Percentiles rank a stretch among this genome's conserved stretches.
These are phyloP conservation scores for Marchantia paleacea DNA, from an alignment of 225 moss, liverwort and hornwort species.

Conservation along the genomic window DNA sequence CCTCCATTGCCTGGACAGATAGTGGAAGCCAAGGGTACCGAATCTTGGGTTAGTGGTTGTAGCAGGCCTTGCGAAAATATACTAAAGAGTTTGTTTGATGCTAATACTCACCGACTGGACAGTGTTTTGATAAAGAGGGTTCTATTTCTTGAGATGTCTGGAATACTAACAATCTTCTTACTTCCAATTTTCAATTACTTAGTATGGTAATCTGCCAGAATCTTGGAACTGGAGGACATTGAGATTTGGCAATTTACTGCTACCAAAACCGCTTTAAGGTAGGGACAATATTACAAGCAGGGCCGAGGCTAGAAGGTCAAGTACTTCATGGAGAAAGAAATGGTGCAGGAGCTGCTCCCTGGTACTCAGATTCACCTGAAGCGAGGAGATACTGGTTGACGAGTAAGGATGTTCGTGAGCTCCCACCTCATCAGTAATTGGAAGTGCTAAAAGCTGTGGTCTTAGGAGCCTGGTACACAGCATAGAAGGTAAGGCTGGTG, in stretches of 20 bases:
- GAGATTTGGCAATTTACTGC: not conserved
- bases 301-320: not conserved
- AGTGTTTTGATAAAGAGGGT: not conserved
- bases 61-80: not conserved
- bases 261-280: not conserved
- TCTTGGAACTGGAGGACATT: not conserved
- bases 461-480: conserved; percentile 6
- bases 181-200: not conserved
- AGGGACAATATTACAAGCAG: not conserved
- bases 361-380: conserved; percentile 14
- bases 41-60: not conserved
- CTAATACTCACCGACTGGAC: not conserved
- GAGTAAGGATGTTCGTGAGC: conserved; percentile 2
- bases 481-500: conserved; percentile 16
- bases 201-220: not conserved
- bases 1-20: conserved; percentile 36
- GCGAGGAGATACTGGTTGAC: not conserved
- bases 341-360: conserved; percentile 8
- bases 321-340: not conserved
- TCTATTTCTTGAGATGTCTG: not conserved
- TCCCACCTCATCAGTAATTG: conserved; percentile 5
- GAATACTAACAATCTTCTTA: not conserved
- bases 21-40: not conserved
- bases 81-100: not conserved
- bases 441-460: not conserved